phyloP scores from a whole-genome alignment of 805 yeast genomes.

The Pichia deserticola region DNA sequence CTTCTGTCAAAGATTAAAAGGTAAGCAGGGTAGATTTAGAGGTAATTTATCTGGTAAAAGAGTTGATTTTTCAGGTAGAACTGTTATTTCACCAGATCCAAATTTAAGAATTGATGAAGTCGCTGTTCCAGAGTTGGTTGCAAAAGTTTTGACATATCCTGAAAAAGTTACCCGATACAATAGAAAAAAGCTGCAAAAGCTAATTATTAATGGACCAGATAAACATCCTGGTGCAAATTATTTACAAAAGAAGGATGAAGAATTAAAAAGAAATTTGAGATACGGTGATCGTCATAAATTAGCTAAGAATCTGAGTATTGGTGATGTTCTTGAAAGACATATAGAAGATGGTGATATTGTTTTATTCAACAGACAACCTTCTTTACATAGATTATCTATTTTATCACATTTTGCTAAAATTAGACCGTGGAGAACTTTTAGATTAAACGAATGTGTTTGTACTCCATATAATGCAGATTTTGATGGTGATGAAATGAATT shows the following conservation, averaged over 20 bases:
- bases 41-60: constrained; percentile 98
- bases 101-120: constrained; percentile 92
- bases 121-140: constrained; percentile 96
- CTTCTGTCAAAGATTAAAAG: constrained; percentile 93
- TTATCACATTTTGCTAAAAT: constrained; percentile 92
- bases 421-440: constrained; percentile 96
- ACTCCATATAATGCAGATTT: constrained; percentile 99
- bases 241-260: constrained; percentile 72
- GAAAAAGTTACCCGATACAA: constrained; percentile 90
- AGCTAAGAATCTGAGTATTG: constrained; percentile 70
- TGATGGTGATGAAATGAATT: constrained; percentile 98
- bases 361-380: constrained; percentile 94
- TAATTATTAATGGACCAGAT: constrained; percentile 79
- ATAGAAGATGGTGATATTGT: constrained; percentile 96
- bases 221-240: constrained; percentile 97
- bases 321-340: constrained; percentile 95
- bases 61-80: constrained; percentile 96
- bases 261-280: constrained; percentile 77
- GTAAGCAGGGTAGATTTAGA: constrained; percentile 98
- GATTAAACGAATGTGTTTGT: constrained; percentile 97
- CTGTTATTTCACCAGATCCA: constrained; percentile 98
- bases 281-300: constrained; percentile 78
- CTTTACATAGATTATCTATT: constrained; percentile 89
- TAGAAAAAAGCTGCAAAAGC: constrained; percentile 61
- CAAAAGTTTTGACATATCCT: constrained; percentile 92